A percentile compares a stretch with the other conserved stretches of the same genome.
phyloP scores from a whole-genome alignment of 2,329 filamentous ascomycete genomes.

The Trichocomaceae sp. region DNA sequence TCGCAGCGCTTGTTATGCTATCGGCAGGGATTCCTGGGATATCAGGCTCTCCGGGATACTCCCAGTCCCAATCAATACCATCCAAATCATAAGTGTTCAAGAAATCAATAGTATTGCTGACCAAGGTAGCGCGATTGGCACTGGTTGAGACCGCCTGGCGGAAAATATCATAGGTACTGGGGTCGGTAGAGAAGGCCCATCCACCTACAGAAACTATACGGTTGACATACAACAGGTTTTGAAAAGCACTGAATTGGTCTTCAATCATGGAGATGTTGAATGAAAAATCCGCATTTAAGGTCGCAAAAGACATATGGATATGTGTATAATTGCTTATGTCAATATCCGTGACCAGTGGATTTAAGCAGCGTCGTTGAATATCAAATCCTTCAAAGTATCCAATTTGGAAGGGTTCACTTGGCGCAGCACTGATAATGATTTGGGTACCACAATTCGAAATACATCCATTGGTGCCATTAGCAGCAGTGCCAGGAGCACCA shows the following conservation, averaged over 20 bases:
- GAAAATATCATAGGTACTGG: constrained; percentile 34
- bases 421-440: constrained; percentile 16
- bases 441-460: constrained; percentile 41
- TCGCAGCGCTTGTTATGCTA: neutral
- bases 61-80: constrained; percentile 19
- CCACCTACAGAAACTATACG: constrained; percentile 41
- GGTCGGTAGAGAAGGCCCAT: constrained; percentile 39
- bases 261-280: too few relatives aligned
- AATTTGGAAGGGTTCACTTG: constrained; percentile 20
- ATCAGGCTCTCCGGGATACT: constrained; percentile 16
- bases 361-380: too few relatives aligned
- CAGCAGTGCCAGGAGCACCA: constrained; percentile 33
- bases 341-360: too few relatives aligned
- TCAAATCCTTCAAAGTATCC: too few relatives aligned
- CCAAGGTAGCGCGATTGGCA: constrained; percentile 35
- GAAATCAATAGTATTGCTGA: constrained; percentile 35
- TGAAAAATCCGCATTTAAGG: too few relatives aligned
- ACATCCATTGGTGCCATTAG: constrained; percentile 30
- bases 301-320: constrained; percentile 34
- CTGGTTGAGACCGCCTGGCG: constrained; percentile 29
- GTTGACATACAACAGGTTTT: constrained; percentile 21
- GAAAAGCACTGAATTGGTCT: too few relatives aligned
- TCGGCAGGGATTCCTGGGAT: neutral
- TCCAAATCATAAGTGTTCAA: constrained; percentile 32
- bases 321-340: too few relatives aligned